Evolutionary conservation across 176 grass and related monocot genomes (phyloP).

Genomic region (Stipa capillata): DNA sequence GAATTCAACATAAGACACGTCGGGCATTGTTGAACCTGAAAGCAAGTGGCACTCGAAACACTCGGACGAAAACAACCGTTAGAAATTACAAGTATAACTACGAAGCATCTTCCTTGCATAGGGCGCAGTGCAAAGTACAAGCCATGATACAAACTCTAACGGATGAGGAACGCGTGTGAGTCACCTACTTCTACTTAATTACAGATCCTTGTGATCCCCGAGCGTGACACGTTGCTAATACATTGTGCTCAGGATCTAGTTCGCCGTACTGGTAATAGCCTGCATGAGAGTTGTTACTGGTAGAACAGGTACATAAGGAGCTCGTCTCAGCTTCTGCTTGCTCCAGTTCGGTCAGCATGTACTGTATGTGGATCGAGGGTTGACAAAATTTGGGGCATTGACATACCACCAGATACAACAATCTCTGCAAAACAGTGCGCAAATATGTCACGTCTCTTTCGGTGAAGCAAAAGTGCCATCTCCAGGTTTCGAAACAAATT

Average conservation of each 20-base stretch:
- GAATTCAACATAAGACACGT: not conserved
- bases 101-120: not conserved
- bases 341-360: slow-evolving; percentile 31
- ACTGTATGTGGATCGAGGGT: slow-evolving; percentile 68
- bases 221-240: not conserved
- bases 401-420: slow-evolving; percentile 95
- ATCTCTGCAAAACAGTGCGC: slow-evolving; percentile 51
- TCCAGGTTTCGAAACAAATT: not conserved
- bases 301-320: slow-evolving; percentile 10
- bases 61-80: not conserved
- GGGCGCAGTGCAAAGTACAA: not conserved
- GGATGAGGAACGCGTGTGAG: slow-evolving; percentile 4
- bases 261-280: slow-evolving; percentile 3
- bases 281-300: slow-evolving; percentile 1
- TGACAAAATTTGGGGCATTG: slow-evolving; percentile 87
- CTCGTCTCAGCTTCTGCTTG: slow-evolving; percentile 54
- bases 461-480: not conserved
- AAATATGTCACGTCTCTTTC: not conserved
- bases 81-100: not conserved
- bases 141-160: slow-evolving; percentile 11
- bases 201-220: slow-evolving; percentile 23
- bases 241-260: slow-evolving; percentile 11
- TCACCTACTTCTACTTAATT: slow-evolving; percentile 37
- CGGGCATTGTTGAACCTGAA: not conserved
- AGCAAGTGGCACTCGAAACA: not conserved